Evolutionary conservation across 2,329 filamentous ascomycete genomes (phyloP), one percentile per base, ranked within the genome.

Genomic region (Lachnellula willkommii): DNA sequence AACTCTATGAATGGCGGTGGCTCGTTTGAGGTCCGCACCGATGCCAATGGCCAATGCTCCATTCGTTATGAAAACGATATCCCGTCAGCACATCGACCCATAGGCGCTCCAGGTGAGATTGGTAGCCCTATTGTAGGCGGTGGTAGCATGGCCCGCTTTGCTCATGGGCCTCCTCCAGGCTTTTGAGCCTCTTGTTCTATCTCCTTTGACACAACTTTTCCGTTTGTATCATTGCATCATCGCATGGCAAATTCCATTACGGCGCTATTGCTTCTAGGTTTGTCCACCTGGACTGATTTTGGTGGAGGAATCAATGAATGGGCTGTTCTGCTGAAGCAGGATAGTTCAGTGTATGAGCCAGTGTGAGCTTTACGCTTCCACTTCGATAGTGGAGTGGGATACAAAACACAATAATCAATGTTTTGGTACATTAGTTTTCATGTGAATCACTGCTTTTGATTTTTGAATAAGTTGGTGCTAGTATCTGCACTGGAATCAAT

Each of bases 1-100:
- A 95, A 88, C 65, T 70, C 76, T 2, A 83, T 86, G 57, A 97
- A 97, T 66, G 94, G 94, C 47, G 93, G 93, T 46, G 94, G 94
- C n/a, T 87, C 81, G 26, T 95, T 99, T 67, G 84, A 88, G n/a
- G 62, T 69, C 45, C 66, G 68, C 17, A 52, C 58, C 50, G 64
- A 67, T 54, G 60, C 51, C 5, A 62, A 65, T 51, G 62, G 62
- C 14, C 62, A 58, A 12, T 53, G 40, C 22, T 63, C 59, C 14
- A 78, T 87, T 51, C 76, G 80, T 15, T 84, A 80, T 72, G 77
- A 86, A 54, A 75, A 80, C 14, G 79, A 82, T 63, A 73, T 70
- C 22, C 74, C 72, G 53, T 74, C 70, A 9, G 52, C 60, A 11
- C 59, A 64, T 50, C 60, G 77, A 60, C 72, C 74, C 5, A 72